A percentile compares a stretch with the other conserved stretches of the same genome.
Conservation (phyloP, 768 basidiomycete species). For the Leccinum broughii region DNA sequence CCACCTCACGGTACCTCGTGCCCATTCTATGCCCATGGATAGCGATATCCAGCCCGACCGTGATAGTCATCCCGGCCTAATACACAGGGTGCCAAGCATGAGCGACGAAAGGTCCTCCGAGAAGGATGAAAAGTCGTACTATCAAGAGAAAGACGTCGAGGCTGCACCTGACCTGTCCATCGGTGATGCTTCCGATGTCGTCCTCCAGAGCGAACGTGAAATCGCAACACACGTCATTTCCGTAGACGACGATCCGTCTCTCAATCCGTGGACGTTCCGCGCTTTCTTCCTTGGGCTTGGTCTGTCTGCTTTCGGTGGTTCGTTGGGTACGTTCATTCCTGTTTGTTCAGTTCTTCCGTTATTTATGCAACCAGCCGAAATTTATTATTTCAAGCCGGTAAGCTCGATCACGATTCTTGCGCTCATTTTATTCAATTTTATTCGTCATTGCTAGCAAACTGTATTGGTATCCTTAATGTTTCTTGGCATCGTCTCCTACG, state of each 20-base stretch:
- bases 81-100: neutral
- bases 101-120: slow-evolving; percentile 8
- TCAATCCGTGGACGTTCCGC: slow-evolving; percentile 1
- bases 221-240: slow-evolving; percentile 44
- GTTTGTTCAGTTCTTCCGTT: neutral
- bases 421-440: neutral
- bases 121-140: slow-evolving; percentile 16
- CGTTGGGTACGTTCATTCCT: neutral
- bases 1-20: neutral
- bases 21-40: slow-evolving; percentile 6
- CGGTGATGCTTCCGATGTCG: slow-evolving; percentile 13
- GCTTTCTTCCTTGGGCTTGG: neutral
- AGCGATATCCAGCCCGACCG: neutral
- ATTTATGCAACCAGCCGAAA: slow-evolving; percentile 42
- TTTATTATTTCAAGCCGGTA: slow-evolving; percentile 63
- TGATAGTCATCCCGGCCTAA: neutral
- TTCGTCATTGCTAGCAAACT: slow-evolving; percentile 44
- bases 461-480: slow-evolving; percentile 54
- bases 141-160: slow-evolving; percentile 36
- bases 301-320: neutral
- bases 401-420: neutral
- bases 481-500: slow-evolving; percentile 50
- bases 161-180: slow-evolving; percentile 1
- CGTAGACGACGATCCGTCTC: slow-evolving; percentile 4
- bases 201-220: slow-evolving; percentile 45